Evolutionary conservation across 2,329 filamentous ascomycete genomes (phyloP).

Genomic region (Trichoderma lentiforme): DNA sequence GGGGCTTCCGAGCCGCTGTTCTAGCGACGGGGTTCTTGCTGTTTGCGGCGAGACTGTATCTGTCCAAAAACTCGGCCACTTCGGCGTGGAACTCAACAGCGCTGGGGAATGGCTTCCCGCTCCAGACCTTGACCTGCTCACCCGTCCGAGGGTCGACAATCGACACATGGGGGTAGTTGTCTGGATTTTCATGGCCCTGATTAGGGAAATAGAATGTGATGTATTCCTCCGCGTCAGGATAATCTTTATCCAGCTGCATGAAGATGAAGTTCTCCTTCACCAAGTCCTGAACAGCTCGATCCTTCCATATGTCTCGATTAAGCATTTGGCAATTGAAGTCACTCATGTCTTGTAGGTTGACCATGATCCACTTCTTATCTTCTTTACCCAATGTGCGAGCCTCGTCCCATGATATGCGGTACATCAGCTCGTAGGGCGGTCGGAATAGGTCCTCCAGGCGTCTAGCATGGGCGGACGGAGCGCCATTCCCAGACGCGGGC

Average conservation of each 20-base stretch:
- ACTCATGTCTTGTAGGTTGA: slow-evolving; percentile 90
- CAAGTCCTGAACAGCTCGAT: slow-evolving; percentile 71
- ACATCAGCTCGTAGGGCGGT: slow-evolving; percentile 88
- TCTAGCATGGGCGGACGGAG: slow-evolving; percentile 55
- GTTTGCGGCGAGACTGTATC: slow-evolving; percentile 83
- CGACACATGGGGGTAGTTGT: slow-evolving; percentile 92
- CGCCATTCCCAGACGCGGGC: slow-evolving; percentile 44
- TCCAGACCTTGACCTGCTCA: slow-evolving; percentile 96
- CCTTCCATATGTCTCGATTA: slow-evolving; percentile 96
- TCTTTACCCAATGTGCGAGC: slow-evolving; percentile 84
- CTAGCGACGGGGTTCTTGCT: slow-evolving; percentile 91
- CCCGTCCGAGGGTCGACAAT: slow-evolving; percentile 95
- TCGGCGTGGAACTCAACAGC: slow-evolving; percentile 83
- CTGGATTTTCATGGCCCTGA: slow-evolving; percentile 70
- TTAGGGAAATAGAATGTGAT: slow-evolving; percentile 82
- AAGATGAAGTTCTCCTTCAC: slow-evolving; percentile 93
- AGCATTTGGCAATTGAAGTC: slow-evolving; percentile 93
- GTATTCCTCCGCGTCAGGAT: slow-evolving; percentile 74
- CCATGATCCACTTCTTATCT: slow-evolving; percentile 87
- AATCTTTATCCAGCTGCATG: slow-evolving; percentile 87
- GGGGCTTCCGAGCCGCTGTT: slow-evolving; percentile 56
- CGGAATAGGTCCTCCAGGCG: slow-evolving; percentile 88
- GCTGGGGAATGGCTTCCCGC: slow-evolving; percentile 73
- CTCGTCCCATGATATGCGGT: slow-evolving; percentile 73
- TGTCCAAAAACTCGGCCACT: slow-evolving; percentile 92